Conservation (phyloP, 2,329 filamentous ascomycete genomes). For the Colletotrichum sp. region DNA sequence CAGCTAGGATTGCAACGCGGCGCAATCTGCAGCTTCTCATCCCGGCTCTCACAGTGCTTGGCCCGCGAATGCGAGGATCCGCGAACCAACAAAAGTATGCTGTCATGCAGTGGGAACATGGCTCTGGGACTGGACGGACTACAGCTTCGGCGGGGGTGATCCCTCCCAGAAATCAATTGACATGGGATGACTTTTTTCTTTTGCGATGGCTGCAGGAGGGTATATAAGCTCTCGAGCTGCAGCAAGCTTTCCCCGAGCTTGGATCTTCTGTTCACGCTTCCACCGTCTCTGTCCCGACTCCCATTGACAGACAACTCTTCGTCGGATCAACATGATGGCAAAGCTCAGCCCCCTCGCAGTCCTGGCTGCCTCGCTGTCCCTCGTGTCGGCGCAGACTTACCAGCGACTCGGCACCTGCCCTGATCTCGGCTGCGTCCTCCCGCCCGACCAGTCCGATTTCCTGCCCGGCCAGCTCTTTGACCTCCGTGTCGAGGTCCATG, state of each 20-base stretch:
- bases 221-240: constrained; percentile 17
- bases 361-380: constrained; percentile 38
- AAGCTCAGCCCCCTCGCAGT: constrained; percentile 40
- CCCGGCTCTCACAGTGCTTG: background rate
- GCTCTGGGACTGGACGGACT: background rate
- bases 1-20: background rate
- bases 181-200: constrained; percentile 5
- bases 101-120: constrained; percentile 4
- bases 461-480: constrained; percentile 85
- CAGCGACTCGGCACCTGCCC: constrained; percentile 65
- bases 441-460: constrained; percentile 76
- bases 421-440: constrained; percentile 63
- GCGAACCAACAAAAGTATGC: constrained; percentile 3
- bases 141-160: background rate
- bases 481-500: constrained; percentile 82
- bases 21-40: background rate
- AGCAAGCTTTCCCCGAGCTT: background rate
- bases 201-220: background rate
- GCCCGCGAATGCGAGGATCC: constrained; percentile 4
- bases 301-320: constrained; percentile 1
- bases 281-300: constrained; percentile 1
- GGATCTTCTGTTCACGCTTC: background rate
- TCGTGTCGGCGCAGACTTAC: constrained; percentile 61
- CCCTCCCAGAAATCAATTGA: background rate
- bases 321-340: constrained; percentile 34